Conservation (phyloP, 2,329 filamentous ascomycete species). For the Plectosphaerella cucumerina region DNA sequence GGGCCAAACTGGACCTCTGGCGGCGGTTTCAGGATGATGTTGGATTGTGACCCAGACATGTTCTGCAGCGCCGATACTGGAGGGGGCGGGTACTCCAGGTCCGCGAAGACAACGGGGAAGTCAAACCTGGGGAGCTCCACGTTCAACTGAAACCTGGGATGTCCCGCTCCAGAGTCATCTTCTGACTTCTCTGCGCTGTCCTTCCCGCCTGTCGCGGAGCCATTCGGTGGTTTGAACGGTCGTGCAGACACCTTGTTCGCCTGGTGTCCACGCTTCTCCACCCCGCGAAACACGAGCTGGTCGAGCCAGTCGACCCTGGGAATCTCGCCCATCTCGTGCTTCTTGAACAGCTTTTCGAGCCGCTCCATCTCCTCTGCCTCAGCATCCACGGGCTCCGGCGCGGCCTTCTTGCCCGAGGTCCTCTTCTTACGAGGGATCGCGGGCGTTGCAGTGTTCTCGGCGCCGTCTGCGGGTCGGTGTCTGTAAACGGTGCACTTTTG, state of each 20-base stretch:
- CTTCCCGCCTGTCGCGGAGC: constrained; percentile 34
- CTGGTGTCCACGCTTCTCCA: constrained; percentile 71
- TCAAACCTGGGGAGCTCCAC: constrained; percentile 93
- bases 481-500: constrained; percentile 88
- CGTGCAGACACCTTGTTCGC: constrained; percentile 55
- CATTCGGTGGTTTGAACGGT: constrained; percentile 19
- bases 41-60: constrained; percentile 58
- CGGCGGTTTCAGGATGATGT: constrained; percentile 70
- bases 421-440: constrained; percentile 56
- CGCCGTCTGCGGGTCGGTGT: constrained; percentile 78
- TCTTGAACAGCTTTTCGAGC: constrained; percentile 87
- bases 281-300: constrained; percentile 84
- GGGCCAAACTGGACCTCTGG: constrained; percentile 89
- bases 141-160: constrained; percentile 65
- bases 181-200: constrained; percentile 34
- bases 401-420: constrained; percentile 40
- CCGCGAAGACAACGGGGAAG: constrained; percentile 90
- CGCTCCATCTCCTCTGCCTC: constrained; percentile 84
- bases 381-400: constrained; percentile 54
- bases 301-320: constrained; percentile 92
- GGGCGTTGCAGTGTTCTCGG: constrained; percentile 75
- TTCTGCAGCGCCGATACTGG: constrained; percentile 74
- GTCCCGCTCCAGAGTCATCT: constrained; percentile 32
- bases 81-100: constrained; percentile 85
- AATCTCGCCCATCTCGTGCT: constrained; percentile 97